Evolutionary conservation across 306 rosid species (phyloP), one percentile per base, ranked within the genome.

Genomic region (Vigna hirtella): DNA sequence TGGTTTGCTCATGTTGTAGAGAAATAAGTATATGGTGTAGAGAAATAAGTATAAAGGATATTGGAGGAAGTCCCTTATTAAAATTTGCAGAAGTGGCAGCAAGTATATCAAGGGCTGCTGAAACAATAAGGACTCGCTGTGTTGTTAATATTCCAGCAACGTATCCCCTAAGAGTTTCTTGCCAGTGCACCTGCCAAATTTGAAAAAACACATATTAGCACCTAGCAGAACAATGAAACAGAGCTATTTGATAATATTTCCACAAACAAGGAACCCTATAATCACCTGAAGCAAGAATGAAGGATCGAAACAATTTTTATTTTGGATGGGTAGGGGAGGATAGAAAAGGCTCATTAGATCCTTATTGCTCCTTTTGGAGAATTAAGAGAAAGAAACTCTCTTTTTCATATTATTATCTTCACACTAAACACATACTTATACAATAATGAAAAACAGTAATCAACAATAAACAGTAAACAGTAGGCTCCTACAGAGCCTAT

Each of bases 141-240:
- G 97, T 89, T 18, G 98, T 94, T 85, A 92, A 69, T 83, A 94
- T 69, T 83, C 98, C 98, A 0, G 94, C 98, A 71, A 94, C 98
- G 77, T 84, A 77, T 26, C 98, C 98, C 87, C 94, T 82, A 50
- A 88, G 92, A 76, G 97, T 92, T 81, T 94, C 97, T 88, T 94
- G 98, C 98, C 98, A 94, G 76, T 94, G 92, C 84, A 94, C 97
- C 98, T 94, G 89, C 74, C 83, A 78, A 67, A 70, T 47, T 83
- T 68, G 51, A 42, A 81, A 64, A 34, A 77, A 48, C 7, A 52
- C 20, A 32, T 15, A 16, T 47, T 67, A 80, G 45, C 38, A 57
- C 73, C 43, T 32, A 68, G 72, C 40, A 85, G 72, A 57, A 40
- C 30, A 40, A 73, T 30, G 43, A 57, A 13, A 22, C 6, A 36